Conservation (phyloP, 192 early-diverging fungal genomes). For the Dispira simplex region DNA sequence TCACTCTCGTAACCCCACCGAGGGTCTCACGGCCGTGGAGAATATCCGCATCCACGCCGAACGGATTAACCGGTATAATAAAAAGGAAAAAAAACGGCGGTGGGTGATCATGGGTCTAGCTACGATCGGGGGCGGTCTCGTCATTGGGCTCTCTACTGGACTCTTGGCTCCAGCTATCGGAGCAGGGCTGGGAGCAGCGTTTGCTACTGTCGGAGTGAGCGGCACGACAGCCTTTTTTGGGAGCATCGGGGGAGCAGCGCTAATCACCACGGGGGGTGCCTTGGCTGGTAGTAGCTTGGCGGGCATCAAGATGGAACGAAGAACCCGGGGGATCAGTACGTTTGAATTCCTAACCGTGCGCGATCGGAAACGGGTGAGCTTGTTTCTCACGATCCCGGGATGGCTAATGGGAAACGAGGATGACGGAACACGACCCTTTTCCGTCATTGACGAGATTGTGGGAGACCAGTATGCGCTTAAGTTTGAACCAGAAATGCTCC, state of each 20-base stretch:
- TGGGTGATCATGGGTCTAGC: slow-evolving; percentile 80
- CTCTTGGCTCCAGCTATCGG: slow-evolving; percentile 88
- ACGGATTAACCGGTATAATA: slow-evolving; percentile 49
- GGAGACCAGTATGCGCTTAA: slow-evolving; percentile 82
- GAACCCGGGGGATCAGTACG: slow-evolving; percentile 69
- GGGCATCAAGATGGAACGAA: slow-evolving; percentile 68
- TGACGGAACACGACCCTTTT: slow-evolving; percentile 78
- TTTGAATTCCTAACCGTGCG: slow-evolving; percentile 66
- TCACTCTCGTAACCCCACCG: background rate
- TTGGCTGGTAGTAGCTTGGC: slow-evolving; percentile 60
- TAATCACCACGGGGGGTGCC: slow-evolving; percentile 81
- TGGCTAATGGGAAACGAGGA: slow-evolving; percentile 54
- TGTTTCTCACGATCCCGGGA: slow-evolving; percentile 72
- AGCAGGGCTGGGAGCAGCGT: slow-evolving; percentile 71
- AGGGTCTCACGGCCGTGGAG: slow-evolving; percentile 21
- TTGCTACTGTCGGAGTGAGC: slow-evolving; percentile 72
- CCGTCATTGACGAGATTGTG: slow-evolving; percentile 54
- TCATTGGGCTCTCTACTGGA: slow-evolving; percentile 85
- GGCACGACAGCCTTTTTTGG: slow-evolving; percentile 66
- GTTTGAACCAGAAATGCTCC: slow-evolving; percentile 81
- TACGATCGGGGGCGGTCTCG: slow-evolving; percentile 74
- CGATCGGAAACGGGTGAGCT: slow-evolving; percentile 47
- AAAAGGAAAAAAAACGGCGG: slow-evolving; percentile 45
- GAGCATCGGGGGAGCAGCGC: slow-evolving; percentile 70
- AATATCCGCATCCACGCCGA: slow-evolving; percentile 22